Evolutionary conservation across 73 alveolate species (phyloP), one percentile per base, ranked within the genome.

Genomic region (Paramecium primaurelia): DNA sequence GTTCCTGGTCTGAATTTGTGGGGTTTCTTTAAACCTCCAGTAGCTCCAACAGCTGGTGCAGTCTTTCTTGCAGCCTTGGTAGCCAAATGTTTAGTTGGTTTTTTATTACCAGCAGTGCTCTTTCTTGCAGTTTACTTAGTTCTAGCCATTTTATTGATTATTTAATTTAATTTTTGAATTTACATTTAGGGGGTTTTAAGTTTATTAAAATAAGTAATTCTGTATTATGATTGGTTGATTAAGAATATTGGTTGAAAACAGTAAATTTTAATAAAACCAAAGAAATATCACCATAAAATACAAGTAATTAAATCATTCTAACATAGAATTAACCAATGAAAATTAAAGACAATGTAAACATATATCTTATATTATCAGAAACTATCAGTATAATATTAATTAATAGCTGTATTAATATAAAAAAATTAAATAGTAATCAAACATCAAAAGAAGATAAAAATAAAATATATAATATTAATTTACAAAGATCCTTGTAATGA

Each of bases 1-100:
- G 99, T 96, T 51, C 99, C 99, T 49, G 99, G 99, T 95, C 99
- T 96, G 95, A 95, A 96, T 92, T 97, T 93, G 84, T 95, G 98
- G 69, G 98, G 98, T 80, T 97, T 97, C 96, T 97, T 97, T 36
- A 97, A 91, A 59, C 91, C 91, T 45, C 91, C 91, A 45, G 91
- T 49, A 10, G 77, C 91, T 26, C 91, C 91, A n/a, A 80, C 75
- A 36, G 97, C 95, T 42, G 98, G 97, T 77, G 98, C 97, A 38
- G 98, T 69, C 91, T 97, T 97, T 88, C 97, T 94, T n/a, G 99
- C 98, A 42, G 98, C 97, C 95, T 96, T 96, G 26, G 93, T 92
- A 38, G 96, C 97, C 77, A 95, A 91, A 37, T 93, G 97, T 88
- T 95, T 95, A 8, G 96, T 85, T 40, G 98, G 98, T 44, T 96